phyloP scores from a whole-genome alignment of 805 yeast genomes.

The Teunomyces panamensis region DNA sequence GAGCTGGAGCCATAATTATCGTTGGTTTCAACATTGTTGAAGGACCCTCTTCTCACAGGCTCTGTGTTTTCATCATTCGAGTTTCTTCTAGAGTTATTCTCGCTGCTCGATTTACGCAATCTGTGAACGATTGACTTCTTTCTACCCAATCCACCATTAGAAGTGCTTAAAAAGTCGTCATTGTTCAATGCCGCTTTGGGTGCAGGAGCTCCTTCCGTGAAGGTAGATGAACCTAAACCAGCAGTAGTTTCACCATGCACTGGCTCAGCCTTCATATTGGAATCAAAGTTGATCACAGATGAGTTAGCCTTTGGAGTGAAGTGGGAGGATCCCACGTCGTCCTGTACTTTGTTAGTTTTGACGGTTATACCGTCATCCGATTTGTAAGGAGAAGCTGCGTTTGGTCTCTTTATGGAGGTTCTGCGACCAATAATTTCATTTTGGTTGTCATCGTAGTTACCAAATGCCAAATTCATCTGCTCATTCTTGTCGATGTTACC shows the following conservation, averaged over 20 bases:
- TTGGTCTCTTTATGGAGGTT: constrained; percentile 9
- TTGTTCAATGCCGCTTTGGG: constrained; percentile 36
- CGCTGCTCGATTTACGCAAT: constrained; percentile 44
- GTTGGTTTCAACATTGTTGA: constrained; percentile 7
- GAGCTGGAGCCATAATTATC: constrained; percentile 11
- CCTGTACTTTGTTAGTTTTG: constrained; percentile 16
- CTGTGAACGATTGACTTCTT: constrained; percentile 82
- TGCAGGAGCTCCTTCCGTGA: constrained; percentile 96
- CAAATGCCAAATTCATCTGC: constrained; percentile 74
- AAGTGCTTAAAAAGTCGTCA: constrained; percentile 24
- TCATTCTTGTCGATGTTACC: constrained; percentile 45
- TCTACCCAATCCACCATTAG: constrained; percentile 56
- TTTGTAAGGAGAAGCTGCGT: constrained; percentile 9
- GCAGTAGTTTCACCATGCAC: constrained; percentile 84
- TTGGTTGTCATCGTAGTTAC: constrained; percentile 53
- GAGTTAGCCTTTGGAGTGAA: constrained; percentile 49
- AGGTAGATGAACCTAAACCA: constrained; percentile 90
- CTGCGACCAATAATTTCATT: constrained; percentile 36
- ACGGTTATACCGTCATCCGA: constrained; percentile 10
- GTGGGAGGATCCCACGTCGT: constrained; percentile 16
- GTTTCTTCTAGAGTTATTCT: constrained; percentile 27
- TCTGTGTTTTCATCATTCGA: constrained; percentile 22
- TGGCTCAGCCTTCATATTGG: constrained; percentile 62
- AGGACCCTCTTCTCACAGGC: constrained; percentile 13
- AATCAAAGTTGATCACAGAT: constrained; percentile 64